phyloP scores from a whole-genome alignment of 2,329 filamentous ascomycete genomes.

The Chaetoscypha palmicola region DNA sequence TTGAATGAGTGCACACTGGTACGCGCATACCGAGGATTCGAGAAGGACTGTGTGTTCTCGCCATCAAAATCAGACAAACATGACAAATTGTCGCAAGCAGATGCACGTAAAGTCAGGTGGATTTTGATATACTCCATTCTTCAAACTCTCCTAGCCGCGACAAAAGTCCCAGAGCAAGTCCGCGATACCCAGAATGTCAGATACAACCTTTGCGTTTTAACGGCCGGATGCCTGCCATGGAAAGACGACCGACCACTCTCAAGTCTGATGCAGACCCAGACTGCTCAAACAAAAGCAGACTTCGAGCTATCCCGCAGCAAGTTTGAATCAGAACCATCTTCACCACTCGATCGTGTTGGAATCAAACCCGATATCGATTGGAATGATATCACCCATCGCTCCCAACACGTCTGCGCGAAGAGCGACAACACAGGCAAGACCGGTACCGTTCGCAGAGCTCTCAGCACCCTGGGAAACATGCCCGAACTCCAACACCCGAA shows the following conservation, averaged over 20 bases:
- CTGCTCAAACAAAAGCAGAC: conserved; percentile 12
- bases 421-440: conserved; percentile 18
- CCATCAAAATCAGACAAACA: conserved; percentile 47
- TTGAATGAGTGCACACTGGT: conserved; percentile 47
- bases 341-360: conserved; percentile 3
- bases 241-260: conserved; percentile 17
- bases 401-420: conserved; percentile 5
- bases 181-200: conserved; percentile 46
- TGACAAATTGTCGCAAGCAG: conserved; percentile 52
- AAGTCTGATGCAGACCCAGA: conserved; percentile 16
- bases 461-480: conserved; percentile 25
- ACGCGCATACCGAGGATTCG: conserved; percentile 61
- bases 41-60: conserved; percentile 48
- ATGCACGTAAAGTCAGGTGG: conserved; percentile 73
- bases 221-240: conserved; percentile 25
- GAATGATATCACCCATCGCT: conserved; percentile 33
- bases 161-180: conserved; percentile 54
- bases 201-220: conserved; percentile 41
- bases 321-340: not conserved
- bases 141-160: conserved; percentile 63
- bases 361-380: conserved; percentile 53
- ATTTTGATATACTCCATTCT: conserved; percentile 66
- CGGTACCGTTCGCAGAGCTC: conserved; percentile 25
- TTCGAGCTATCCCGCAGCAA: not conserved
- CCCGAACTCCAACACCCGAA: conserved; percentile 24